Conservation (phyloP, 2,329 filamentous ascomycete genomes). For the Xylariales sp. region DNA sequence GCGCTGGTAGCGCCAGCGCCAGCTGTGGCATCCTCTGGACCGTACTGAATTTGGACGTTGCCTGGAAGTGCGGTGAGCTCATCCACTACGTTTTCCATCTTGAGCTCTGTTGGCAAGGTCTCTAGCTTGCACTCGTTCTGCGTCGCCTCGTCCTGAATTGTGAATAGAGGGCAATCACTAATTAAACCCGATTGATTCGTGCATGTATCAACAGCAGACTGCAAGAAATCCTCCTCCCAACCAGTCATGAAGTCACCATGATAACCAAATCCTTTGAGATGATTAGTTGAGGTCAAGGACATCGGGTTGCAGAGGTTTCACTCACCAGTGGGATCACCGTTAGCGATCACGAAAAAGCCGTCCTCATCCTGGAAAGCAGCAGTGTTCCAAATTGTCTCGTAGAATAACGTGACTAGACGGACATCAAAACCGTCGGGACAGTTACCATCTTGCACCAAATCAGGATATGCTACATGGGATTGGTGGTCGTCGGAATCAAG, state of each 20-base stretch:
- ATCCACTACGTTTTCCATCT: constrained; percentile 50
- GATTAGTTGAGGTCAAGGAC: not conserved
- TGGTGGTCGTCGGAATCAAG: constrained; percentile 50
- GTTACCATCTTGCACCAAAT: constrained; percentile 67
- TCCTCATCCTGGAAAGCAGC: constrained; percentile 54
- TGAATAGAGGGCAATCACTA: constrained; percentile 70
- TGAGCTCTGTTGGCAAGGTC: constrained; percentile 45
- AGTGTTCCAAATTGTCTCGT: constrained; percentile 80
- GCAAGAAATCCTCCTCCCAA: constrained; percentile 66
- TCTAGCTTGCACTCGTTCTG: constrained; percentile 58
- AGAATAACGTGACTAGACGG: constrained; percentile 72
- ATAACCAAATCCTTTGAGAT: constrained; percentile 61
- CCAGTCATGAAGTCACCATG: constrained; percentile 78
- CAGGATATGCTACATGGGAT: constrained; percentile 72
- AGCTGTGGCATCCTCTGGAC: constrained; percentile 21
- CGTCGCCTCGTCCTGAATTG: constrained; percentile 53
- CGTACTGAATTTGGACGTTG: constrained; percentile 41
- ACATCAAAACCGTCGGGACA: constrained; percentile 67
- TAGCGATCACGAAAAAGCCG: constrained; percentile 71
- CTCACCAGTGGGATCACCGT: constrained; percentile 70
- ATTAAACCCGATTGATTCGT: constrained; percentile 66
- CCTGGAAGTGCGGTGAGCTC: constrained; percentile 61
- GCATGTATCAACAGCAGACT: constrained; percentile 69
- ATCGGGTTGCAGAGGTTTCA: constrained; percentile 6
- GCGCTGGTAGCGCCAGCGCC: constrained; percentile 11